A percentile compares a stretch with the other conserved stretches of the same genome.
Conservation (phyloP, 208 protist species). For the Acanthamoeba comandoni region DNA sequence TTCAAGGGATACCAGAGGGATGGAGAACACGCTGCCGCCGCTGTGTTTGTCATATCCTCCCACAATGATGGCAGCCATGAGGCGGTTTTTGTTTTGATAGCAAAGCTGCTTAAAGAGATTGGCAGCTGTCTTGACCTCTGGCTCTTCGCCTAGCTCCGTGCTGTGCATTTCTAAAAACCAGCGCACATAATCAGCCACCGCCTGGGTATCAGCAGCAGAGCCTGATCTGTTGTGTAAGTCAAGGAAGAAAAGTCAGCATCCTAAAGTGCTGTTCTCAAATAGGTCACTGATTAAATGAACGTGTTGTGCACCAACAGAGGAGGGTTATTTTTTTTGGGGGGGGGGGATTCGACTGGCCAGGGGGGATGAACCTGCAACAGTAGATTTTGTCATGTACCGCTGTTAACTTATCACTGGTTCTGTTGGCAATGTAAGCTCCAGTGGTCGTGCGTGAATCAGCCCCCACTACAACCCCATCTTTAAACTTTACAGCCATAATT, state of each 20-base stretch:
- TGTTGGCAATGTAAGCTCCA: constrained; percentile 97
- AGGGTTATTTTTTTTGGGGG: no score
- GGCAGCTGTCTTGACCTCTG: constrained; percentile 95
- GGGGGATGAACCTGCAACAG: constrained; percentile 96
- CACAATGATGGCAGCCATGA: constrained; percentile 96
- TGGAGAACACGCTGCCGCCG: constrained; percentile 96
- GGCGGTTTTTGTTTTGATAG: constrained; percentile 95
- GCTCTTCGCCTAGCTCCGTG: constrained; percentile 91
- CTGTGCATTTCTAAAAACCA: constrained; percentile 88
- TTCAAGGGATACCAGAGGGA: no score
- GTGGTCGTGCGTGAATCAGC: constrained; percentile 97
- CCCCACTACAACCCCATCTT: constrained; percentile 96
- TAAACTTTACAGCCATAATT: constrained; percentile 97
- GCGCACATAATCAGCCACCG: constrained; percentile 88
- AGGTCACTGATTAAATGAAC: no score
- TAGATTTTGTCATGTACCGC: constrained; percentile 96
- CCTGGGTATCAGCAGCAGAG: constrained; percentile 98
- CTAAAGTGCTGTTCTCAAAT: no score
- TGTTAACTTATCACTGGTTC: constrained; percentile 97
- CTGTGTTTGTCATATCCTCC: constrained; percentile 96
- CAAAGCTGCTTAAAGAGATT: constrained; percentile 95
- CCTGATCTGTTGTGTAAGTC: no score
- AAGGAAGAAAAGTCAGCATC: no score
- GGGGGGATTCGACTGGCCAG: no score
- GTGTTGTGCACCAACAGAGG: no score